Evolutionary conservation across 257 asterid species (phyloP), one percentile per base, ranked within the genome.

Genomic region (Nicotiana paniculata): DNA sequence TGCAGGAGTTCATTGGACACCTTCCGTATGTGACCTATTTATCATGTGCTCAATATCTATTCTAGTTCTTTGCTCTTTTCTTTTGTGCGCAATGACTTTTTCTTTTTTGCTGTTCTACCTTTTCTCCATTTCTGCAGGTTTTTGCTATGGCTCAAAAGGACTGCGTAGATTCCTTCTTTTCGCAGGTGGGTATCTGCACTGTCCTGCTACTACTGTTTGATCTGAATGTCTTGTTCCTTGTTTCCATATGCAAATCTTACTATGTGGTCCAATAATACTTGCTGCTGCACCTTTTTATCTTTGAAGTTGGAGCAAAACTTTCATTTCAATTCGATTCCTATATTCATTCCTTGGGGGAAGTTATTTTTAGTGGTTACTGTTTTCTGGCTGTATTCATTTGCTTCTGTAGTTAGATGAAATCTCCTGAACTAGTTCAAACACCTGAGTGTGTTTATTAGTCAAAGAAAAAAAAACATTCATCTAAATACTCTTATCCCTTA

Each of bases 1-100:
- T 9, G 98, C 98, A 28, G 99, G 99, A 89, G 98, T 92, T 64
- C 93, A 96, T 86, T 96, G 98, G 98, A 94, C 98, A 54, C 99
- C 99, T 81, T 85, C 96, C 61, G 98, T 96, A 91, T 65, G 98
- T 92, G 80, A 79, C 77, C 76, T 48, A 67, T 65, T 62, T 86
- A 68, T 65, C 35, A 5, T 77, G 83, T 81, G 17, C 61, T 39
- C 53, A 15, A 61, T 48, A 48, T 77, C 67, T 43, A 15, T 5
- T 74, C 21, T 21, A 30, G 15, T 17, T 28, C 28, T 69, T 61
- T 57, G 80, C 68, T 58, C 83, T 59, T 59, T 79, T 81, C 10
- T 67, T 79, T 64, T 30, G 16, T 51, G 28, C 26, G 51, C 58
- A 46, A 58, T 82, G 66, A 58, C 78, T 65, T 35, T 62, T 24